Conservation (phyloP, 2,329 filamentous ascomycete genomes). For the Metarhizium brunneum region DNA sequence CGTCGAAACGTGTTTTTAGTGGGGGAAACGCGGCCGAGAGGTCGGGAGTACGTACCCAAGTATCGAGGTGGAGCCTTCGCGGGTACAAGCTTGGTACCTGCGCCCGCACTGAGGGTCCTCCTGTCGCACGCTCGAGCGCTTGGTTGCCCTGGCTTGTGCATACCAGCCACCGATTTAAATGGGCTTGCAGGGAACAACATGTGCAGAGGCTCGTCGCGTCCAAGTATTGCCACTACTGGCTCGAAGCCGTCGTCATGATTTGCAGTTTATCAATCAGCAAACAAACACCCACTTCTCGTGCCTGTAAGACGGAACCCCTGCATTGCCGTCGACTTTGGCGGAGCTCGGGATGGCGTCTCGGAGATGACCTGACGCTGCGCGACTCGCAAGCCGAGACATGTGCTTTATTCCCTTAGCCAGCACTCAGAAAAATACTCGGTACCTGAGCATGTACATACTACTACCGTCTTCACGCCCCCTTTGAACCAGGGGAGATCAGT, state of each 20-base stretch:
- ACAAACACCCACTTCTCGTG: conserved; percentile 11
- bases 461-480: neutral
- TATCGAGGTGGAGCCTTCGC: neutral
- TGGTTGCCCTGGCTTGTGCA: neutral
- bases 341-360: conserved; percentile 10
- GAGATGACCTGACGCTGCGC: conserved; percentile 4
- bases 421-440: neutral
- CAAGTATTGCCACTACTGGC: conserved; percentile 7
- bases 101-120: neutral
- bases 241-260: conserved; percentile 6
- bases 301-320: conserved; percentile 13
- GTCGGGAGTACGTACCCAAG: neutral
- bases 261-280: conserved; percentile 23
- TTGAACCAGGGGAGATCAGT: neutral
- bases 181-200: conserved; percentile 7
- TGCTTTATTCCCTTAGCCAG: neutral
- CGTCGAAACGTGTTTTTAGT: conserved; percentile 23
- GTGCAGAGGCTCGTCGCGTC: conserved; percentile 13
- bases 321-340: neutral
- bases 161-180: conserved; percentile 10
- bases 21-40: conserved; percentile 10
- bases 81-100: conserved; percentile 7
- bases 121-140: neutral
- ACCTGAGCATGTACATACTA: too few relatives aligned
- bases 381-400: neutral